phyloP scores from a whole-genome alignment of 768 basidiomycete genomes.

The Trichaptum fuscoviolaceum region DNA sequence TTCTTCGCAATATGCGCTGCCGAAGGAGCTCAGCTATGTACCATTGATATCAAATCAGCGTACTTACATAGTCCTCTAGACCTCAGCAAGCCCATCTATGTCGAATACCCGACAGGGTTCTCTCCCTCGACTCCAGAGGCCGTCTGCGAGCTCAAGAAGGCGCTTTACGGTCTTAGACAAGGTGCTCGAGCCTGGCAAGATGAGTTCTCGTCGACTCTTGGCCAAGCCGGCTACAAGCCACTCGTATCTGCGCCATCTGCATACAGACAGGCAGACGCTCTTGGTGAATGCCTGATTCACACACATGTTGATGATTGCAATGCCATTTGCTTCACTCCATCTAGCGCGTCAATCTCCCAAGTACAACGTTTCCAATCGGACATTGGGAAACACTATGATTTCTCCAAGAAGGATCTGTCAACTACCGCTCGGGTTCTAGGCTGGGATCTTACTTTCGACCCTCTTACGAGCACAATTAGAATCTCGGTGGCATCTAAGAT shows the following conservation, averaged over 20 bases:
- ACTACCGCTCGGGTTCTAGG: conserved; percentile 5
- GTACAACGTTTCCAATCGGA: neutral
- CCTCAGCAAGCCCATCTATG: conserved; percentile 7
- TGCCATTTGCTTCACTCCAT: neutral
- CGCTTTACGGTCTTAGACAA: neutral
- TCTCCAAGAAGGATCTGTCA: too few relatives aligned
- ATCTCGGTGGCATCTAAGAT: neutral
- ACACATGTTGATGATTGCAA: neutral
- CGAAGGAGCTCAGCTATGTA: conserved; percentile 1
- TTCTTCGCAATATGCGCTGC: neutral
- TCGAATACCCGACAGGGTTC: conserved; percentile 8
- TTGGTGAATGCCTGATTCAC: neutral
- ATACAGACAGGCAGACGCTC: neutral
- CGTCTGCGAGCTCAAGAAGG: conserved; percentile 6
- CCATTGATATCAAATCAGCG: conserved; percentile 12
- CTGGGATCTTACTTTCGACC: conserved; percentile 12
- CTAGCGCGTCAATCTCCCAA: too few relatives aligned
- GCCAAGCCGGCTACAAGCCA: neutral
- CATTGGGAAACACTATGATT: neutral
- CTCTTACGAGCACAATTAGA: neutral
- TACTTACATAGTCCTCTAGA: conserved; percentile 12
- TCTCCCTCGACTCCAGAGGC: neutral
- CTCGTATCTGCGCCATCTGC: neutral
- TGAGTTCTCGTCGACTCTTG: too few relatives aligned
- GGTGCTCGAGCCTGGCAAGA: conserved; percentile 2